Evolutionary conservation across 192 early-diverging fungal genomes (phyloP).

Genomic region (Cetraspora pellucida): DNA sequence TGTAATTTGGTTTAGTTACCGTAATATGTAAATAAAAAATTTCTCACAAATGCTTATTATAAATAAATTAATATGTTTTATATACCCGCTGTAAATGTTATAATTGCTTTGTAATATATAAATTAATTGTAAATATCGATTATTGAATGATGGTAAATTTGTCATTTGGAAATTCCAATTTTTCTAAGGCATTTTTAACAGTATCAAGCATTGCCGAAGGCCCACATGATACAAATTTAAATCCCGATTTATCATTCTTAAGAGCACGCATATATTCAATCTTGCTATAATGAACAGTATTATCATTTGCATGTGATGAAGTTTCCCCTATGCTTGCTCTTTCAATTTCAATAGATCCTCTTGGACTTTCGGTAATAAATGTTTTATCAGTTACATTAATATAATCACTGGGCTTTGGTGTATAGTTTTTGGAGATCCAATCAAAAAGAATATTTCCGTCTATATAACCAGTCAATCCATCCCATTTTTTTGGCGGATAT

Average conservation of each 20-base stretch:
- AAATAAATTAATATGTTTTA: no score
- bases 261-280: background rate
- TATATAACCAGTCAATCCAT: background rate
- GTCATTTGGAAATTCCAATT: background rate
- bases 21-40: no score
- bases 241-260: background rate
- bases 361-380: background rate
- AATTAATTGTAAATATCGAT: no score
- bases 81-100: no score
- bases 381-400: background rate
- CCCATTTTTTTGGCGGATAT: background rate
- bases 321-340: background rate
- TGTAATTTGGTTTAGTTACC: no score
- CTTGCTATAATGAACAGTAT: background rate
- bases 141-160: no score
- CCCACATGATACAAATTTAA: background rate
- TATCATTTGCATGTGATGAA: background rate
- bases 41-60: no score
- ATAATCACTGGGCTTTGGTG: background rate
- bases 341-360: background rate
- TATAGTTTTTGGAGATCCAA: constrained; percentile 17
- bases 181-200: background rate
- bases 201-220: background rate
- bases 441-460: constrained; percentile 2
- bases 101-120: no score